These are phyloP conservation scores for Platanthera zijinensis DNA, from an alignment of 106 monocot species.

Conservation along the genomic window DNA sequence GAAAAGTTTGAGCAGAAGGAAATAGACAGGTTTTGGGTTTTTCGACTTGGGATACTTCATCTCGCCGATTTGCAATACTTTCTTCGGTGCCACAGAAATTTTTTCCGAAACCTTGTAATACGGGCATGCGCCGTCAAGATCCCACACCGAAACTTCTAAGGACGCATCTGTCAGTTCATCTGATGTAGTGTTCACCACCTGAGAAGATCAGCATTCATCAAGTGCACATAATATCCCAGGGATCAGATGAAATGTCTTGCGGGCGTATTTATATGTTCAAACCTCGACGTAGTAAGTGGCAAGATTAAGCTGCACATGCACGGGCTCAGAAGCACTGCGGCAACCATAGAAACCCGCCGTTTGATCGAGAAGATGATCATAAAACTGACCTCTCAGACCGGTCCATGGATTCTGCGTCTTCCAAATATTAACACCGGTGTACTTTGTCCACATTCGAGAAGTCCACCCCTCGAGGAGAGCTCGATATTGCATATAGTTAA, in stretches of 20 bases:
- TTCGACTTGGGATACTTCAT: constrained; percentile 68
- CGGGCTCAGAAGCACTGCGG: constrained; percentile 82
- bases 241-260: background rate
- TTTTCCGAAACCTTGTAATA: constrained; percentile 73
- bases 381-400: constrained; percentile 93
- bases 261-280: background rate
- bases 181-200: constrained; percentile 87
- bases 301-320: constrained; percentile 93
- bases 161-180: constrained; percentile 56
- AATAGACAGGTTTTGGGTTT: constrained; percentile 72
- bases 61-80: constrained; percentile 47
- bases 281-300: constrained; percentile 77
- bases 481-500: constrained; percentile 91
- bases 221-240: background rate
- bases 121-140: constrained; percentile 67
- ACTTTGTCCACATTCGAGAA: constrained; percentile 91
- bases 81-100: constrained; percentile 48
- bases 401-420: constrained; percentile 99
- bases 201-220: background rate
- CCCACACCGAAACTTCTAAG: constrained; percentile 89
- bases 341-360: constrained; percentile 97
- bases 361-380: constrained; percentile 96
- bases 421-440: constrained; percentile 93
- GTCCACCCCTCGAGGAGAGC: constrained; percentile 93
- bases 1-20: constrained; percentile 91